phyloP scores from a whole-genome alignment of 1,139 yeast species.

The Diutina pseudorugosa region DNA sequence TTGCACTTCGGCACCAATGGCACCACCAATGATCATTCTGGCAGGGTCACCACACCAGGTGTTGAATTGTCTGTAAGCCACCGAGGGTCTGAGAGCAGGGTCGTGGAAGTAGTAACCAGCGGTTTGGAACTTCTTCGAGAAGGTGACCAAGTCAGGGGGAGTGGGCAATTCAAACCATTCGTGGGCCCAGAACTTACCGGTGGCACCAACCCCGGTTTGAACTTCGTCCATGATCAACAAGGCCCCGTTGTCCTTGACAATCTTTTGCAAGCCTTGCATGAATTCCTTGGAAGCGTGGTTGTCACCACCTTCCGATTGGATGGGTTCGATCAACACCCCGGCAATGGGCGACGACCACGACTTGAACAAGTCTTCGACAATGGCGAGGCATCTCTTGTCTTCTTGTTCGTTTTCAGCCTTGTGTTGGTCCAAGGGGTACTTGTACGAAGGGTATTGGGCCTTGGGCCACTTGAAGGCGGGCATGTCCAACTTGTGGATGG shows the following conservation, averaged over 20 bases:
- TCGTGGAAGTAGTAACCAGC: constrained; percentile 69
- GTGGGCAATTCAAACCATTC: constrained; percentile 55
- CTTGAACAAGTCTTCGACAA: constrained; percentile 43
- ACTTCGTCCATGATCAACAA: constrained; percentile 62
- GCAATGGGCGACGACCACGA: constrained; percentile 60
- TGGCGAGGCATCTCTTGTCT: constrained; percentile 53
- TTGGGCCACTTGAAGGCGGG: constrained; percentile 85
- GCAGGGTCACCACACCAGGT: constrained; percentile 83
- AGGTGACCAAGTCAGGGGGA: constrained; percentile 63
- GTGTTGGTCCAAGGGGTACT: constrained; percentile 56
- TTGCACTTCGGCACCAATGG: constrained; percentile 47
- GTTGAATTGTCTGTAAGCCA: constrained; percentile 66
- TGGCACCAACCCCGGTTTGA: constrained; percentile 67
- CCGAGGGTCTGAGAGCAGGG: constrained; percentile 46
- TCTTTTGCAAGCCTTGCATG: constrained; percentile 54
- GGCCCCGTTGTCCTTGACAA: constrained; percentile 45
- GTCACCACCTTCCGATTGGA: constrained; percentile 71
- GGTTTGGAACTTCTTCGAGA: constrained; percentile 68
- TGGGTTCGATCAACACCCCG: constrained; percentile 37
- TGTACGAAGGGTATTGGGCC: constrained; percentile 65
- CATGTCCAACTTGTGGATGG: constrained; percentile 72
- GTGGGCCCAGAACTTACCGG: constrained; percentile 65
- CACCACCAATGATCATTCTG: constrained; percentile 49
- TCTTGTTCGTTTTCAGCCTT: constrained; percentile 45
- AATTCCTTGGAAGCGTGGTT: constrained; percentile 50